Conservation (phyloP, 495 filamentous ascomycete genomes). For the Penicillium simplicissimum region DNA sequence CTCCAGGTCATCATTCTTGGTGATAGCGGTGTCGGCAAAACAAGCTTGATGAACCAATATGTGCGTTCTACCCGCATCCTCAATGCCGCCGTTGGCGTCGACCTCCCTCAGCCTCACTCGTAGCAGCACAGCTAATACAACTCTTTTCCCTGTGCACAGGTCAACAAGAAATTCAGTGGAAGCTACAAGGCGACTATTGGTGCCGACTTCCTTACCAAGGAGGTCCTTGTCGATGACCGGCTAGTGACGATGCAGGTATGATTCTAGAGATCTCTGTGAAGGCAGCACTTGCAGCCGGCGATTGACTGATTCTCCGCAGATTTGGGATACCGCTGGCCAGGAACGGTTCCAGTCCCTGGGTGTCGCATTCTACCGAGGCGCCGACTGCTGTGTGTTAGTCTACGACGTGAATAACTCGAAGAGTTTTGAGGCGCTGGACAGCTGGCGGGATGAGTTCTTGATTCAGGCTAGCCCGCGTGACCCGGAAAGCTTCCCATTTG, state of each 20-base stretch:
- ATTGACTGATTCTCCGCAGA: conserved; percentile 51
- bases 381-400: conserved; percentile 97
- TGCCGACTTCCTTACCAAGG: conserved; percentile 97
- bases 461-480: conserved; percentile 96
- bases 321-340: conserved; percentile 98
- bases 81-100: conserved; percentile 5
- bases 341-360: conserved; percentile 97
- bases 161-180: conserved; percentile 99
- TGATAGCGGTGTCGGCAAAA: conserved; percentile 98
- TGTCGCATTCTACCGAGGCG: conserved; percentile 96
- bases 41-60: conserved; percentile 99
- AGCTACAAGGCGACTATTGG: conserved; percentile 99
- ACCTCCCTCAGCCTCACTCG: conserved; percentile 8
- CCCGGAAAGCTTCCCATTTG: conserved; percentile 97
- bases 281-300: background rate
- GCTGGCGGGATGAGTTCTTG: conserved; percentile 97
- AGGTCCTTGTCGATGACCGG: conserved; percentile 95
- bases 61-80: conserved; percentile 54
- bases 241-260: conserved; percentile 96
- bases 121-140: conserved; percentile 25
- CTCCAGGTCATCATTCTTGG: conserved; percentile 93
- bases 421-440: conserved; percentile 97
- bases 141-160: conserved; percentile 50
- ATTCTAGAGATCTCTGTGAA: background rate
- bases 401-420: conserved; percentile 99